Conservation (phyloP, 768 basidiomycete species). For the Rhodotorula paludigena region DNA sequence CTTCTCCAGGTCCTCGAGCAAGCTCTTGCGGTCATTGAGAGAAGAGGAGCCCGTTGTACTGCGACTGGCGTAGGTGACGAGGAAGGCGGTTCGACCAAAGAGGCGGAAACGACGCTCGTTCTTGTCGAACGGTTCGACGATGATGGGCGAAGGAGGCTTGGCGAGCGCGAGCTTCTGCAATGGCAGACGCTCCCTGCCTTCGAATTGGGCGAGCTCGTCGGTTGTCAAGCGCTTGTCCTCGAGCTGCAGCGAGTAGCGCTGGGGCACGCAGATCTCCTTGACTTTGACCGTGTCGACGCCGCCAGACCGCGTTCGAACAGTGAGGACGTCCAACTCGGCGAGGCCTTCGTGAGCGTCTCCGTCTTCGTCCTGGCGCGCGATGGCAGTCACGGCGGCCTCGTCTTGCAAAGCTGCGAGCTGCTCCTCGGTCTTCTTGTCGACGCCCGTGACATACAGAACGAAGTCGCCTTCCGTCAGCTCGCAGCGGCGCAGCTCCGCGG, state of each 20-base stretch:
- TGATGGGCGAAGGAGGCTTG: background rate
- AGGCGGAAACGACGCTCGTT: background rate
- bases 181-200: background rate
- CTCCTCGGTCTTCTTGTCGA: slow-evolving; percentile 44
- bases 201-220: slow-evolving; percentile 16
- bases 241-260: slow-evolving; percentile 6
- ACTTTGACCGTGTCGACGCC: slow-evolving; percentile 8
- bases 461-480: slow-evolving; percentile 55
- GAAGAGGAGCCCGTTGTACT: too few species aligned
- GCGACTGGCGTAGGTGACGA: slow-evolving; percentile 9
- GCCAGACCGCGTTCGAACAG: slow-evolving; percentile 49
- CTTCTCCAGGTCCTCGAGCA: slow-evolving; percentile 10
- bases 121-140: background rate
- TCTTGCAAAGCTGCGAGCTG: slow-evolving; percentile 37
- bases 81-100: slow-evolving; percentile 14
- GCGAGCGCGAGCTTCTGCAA: background rate
- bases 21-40: slow-evolving; percentile 1
- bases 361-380: slow-evolving; percentile 35
- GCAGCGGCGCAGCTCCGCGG: slow-evolving; percentile 53
- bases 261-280: slow-evolving; percentile 9
- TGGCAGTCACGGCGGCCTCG: slow-evolving; percentile 49
- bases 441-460: slow-evolving; percentile 30
- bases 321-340: slow-evolving; percentile 51
- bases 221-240: slow-evolving; percentile 34
- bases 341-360: slow-evolving; percentile 40